A percentile compares a stretch with the other conserved stretches of the same genome.
These are phyloP conservation scores for Phaseolus lunatus DNA, from an alignment of 306 rosid species.

Conservation along the genomic window DNA sequence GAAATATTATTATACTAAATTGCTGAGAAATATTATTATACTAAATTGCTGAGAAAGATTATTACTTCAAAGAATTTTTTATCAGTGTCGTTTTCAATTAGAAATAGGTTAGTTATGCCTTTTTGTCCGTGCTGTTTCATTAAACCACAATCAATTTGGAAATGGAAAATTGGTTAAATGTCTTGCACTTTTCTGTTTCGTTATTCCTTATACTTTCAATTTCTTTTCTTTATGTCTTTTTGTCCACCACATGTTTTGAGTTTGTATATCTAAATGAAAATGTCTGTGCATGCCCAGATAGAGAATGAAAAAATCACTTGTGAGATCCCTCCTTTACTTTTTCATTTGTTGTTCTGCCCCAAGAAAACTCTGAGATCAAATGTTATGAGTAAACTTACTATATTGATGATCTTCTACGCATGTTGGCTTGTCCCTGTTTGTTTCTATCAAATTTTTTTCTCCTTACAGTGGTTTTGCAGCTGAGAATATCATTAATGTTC, in stretches of 20 bases:
- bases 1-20: neutral
- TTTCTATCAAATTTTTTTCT: constrained; percentile 27
- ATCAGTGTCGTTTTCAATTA: constrained; percentile 10
- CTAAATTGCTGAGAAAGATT: constrained; percentile 15
- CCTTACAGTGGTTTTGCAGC: constrained; percentile 74
- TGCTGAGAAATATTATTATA: too few species aligned
- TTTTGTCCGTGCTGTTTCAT: neutral
- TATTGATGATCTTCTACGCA: constrained; percentile 41
- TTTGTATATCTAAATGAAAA: constrained; percentile 27
- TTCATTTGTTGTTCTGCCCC: neutral
- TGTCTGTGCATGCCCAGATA: neutral
- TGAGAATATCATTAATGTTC: constrained; percentile 79
- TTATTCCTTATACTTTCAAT: constrained; percentile 10
- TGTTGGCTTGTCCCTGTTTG: constrained; percentile 34
- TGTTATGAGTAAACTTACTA: constrained; percentile 15
- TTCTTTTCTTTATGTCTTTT: constrained; percentile 1
- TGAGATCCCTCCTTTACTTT: neutral
- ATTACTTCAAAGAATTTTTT: neutral
- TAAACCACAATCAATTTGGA: constrained; percentile 9
- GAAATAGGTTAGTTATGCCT: constrained; percentile 18
- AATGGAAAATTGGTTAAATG: neutral
- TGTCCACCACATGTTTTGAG: neutral
- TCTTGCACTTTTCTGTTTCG: neutral
- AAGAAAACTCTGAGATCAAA: constrained; percentile 31
- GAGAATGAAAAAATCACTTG: neutral